A percentile compares a stretch with the other conserved stretches of the same genome.
These are phyloP conservation scores for Chalciporus sp. DNA, from an alignment of 1,284 basidiomycete genomes.

Conservation along the genomic window DNA sequence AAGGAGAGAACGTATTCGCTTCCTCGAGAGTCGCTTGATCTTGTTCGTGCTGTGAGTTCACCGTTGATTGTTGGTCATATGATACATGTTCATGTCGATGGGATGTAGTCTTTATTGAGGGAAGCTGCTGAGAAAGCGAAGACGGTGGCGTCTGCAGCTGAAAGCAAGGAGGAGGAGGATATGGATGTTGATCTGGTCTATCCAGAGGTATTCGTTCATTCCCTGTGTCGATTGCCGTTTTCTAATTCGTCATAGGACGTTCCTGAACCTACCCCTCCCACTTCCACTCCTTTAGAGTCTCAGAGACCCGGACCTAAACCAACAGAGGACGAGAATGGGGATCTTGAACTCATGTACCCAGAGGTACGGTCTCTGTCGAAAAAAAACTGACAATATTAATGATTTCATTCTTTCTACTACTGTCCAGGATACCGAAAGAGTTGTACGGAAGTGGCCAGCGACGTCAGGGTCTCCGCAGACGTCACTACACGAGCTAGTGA, in stretches of 20 bases:
- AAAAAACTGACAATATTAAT: too few relatives aligned
- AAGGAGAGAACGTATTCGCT: neutral
- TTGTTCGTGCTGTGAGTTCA: constrained; percentile 9
- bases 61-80: too few relatives aligned
- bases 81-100: neutral
- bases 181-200: constrained; percentile 24
- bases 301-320: neutral
- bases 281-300: neutral
- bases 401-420: neutral
- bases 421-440: neutral
- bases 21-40: neutral
- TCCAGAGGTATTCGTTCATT: constrained; percentile 18
- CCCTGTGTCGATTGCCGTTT: neutral
- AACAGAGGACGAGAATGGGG: constrained; percentile 4
- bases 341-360: constrained; percentile 23
- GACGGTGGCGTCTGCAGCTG: neutral
- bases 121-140: neutral
- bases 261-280: neutral
- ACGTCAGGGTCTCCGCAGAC: neutral
- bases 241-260: constrained; percentile 8
- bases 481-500: constrained; percentile 4
- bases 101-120: neutral
- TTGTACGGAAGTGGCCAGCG: neutral
- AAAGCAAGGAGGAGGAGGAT: constrained; percentile 1
- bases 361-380: constrained; percentile 4